Evolutionary conservation across 1,139 yeast genomes (phyloP).

Genomic region (Taphrina flavorubra): DNA sequence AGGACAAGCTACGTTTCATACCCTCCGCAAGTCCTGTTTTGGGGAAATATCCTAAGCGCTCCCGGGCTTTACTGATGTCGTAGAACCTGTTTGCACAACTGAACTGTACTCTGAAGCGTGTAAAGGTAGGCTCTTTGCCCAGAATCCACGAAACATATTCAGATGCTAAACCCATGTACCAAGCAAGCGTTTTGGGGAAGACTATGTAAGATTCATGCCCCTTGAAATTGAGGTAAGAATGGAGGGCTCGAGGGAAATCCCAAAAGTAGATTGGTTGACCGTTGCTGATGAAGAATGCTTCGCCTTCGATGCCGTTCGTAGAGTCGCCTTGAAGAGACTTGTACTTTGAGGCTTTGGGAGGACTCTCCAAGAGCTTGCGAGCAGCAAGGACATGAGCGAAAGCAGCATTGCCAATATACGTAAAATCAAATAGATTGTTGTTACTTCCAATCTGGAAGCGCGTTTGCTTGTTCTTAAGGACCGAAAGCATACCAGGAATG

Average conservation of each 20-base stretch:
- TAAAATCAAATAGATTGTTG: slow-evolving; percentile 91
- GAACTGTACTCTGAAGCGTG: slow-evolving; percentile 91
- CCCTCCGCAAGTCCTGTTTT: slow-evolving; percentile 82
- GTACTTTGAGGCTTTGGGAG: slow-evolving; percentile 47
- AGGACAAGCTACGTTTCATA: slow-evolving; percentile 74
- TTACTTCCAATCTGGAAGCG: slow-evolving; percentile 94
- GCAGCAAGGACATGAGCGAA: slow-evolving; percentile 96
- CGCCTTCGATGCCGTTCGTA: slow-evolving; percentile 68
- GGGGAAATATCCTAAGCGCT: slow-evolving; percentile 77
- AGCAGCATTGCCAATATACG: slow-evolving; percentile 99
- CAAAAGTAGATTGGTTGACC: slow-evolving; percentile 96
- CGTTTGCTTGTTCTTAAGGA: slow-evolving; percentile 83
- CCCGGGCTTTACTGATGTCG: slow-evolving; percentile 85
- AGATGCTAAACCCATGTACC: slow-evolving; percentile 77
- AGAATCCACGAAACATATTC: slow-evolving; percentile 58
- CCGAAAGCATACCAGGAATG: slow-evolving; percentile 88
- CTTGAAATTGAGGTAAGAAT: slow-evolving; percentile 76
- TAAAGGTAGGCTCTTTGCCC: slow-evolving; percentile 90
- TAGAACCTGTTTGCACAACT: slow-evolving; percentile 96
- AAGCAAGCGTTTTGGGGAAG: slow-evolving; percentile 73
- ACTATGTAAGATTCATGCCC: slow-evolving; percentile 83
- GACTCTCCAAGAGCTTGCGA: slow-evolving; percentile 61
- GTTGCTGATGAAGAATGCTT: slow-evolving; percentile 87
- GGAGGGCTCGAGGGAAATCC: slow-evolving; percentile 94
- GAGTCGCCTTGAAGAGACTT: not conserved